phyloP scores from a whole-genome alignment of 1,139 yeast species.

The Sugiyamaella paludigena region DNA sequence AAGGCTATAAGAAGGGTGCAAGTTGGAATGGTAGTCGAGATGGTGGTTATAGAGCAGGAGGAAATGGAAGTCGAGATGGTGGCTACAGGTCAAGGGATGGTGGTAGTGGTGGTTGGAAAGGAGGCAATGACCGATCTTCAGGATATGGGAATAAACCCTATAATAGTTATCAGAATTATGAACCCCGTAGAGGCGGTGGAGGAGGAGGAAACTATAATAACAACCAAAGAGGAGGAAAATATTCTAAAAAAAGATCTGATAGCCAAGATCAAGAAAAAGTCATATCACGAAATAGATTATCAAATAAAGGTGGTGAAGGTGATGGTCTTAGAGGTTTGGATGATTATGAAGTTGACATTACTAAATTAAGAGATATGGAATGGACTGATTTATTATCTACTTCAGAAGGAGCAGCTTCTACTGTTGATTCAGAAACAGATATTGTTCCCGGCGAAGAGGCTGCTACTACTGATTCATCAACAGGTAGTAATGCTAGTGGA shows the following conservation, averaged over 20 bases:
- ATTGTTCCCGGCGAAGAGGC: conserved; percentile 11
- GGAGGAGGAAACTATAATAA: background rate
- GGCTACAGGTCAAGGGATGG: background rate
- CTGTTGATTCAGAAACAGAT: conserved; percentile 11
- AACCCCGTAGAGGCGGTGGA: background rate
- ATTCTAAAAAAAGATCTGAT: conserved; percentile 1
- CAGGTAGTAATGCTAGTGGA: conserved; percentile 20
- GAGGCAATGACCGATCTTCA: conserved; percentile 4
- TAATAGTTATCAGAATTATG: background rate
- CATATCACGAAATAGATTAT: conserved; percentile 19
- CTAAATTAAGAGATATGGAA: conserved; percentile 18
- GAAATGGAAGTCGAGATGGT: conserved; percentile 6
- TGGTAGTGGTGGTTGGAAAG: conserved; percentile 1
- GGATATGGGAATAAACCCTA: background rate
- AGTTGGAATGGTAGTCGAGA: background rate
- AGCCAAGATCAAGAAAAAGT: conserved; percentile 14
- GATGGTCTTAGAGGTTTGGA: conserved; percentile 37
- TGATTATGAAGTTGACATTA: conserved; percentile 32
- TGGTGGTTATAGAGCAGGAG: conserved; percentile 2
- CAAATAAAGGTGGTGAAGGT: conserved; percentile 29
- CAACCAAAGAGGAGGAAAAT: background rate
- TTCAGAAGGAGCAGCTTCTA: conserved; percentile 9
- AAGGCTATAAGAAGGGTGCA: background rate
- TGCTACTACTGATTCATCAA: background rate
- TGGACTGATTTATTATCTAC: conserved; percentile 26